Evolutionary conservation across 2,329 filamentous ascomycete genomes (phyloP).

Genomic region (Fusarium sororula): DNA sequence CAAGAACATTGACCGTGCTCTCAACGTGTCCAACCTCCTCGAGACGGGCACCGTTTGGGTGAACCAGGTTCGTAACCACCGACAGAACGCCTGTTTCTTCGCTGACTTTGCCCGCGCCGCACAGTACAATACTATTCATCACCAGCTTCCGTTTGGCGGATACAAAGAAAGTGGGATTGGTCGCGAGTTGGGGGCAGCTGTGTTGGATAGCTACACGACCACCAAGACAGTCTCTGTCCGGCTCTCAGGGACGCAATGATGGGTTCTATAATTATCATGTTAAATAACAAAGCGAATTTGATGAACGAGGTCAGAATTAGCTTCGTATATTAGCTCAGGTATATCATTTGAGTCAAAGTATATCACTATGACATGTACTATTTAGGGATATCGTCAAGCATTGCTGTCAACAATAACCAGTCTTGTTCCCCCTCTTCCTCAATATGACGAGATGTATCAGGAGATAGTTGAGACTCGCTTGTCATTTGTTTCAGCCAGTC

Average conservation of each 20-base stretch:
- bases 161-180: not conserved
- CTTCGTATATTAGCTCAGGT: no score
- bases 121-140: not conserved
- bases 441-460: fast-evolving
- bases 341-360: fast-evolving
- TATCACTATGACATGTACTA: not conserved
- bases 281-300: fast-evolving
- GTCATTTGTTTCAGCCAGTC: not conserved
- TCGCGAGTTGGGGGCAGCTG: not conserved
- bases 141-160: not conserved
- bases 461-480: fast-evolving
- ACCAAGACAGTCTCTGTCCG: not conserved
- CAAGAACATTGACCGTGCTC: not conserved
- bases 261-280: fast-evolving
- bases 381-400: not conserved
- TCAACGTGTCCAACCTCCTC: not conserved
- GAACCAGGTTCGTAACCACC: not conserved
- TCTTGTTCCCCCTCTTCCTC: not conserved
- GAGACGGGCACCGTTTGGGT: not conserved
- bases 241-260: not conserved
- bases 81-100: fast-evolving
- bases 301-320: no score
- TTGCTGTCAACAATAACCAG: not conserved
- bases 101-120: not conserved
- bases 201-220: not conserved